Percentiles rank a stretch among this genome's conserved stretches.
phyloP scores from a whole-genome alignment of 768 basidiomycete genomes.

The Punctularia strigosozonata region DNA sequence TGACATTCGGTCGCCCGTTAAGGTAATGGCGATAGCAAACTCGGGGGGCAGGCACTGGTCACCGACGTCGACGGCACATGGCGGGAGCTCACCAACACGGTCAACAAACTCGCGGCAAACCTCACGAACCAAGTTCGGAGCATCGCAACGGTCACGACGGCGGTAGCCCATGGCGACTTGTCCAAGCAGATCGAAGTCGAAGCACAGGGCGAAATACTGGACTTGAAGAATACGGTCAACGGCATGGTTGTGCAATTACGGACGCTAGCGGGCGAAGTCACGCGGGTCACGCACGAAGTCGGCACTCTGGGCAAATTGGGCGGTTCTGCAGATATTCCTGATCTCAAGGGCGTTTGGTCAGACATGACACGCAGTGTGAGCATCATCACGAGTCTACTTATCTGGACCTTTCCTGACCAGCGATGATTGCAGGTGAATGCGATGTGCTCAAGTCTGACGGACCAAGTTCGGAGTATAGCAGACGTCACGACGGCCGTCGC shows the following conservation, averaged over 20 bases:
- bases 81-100: constrained; percentile 73
- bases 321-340: constrained; percentile 78
- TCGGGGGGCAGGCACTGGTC: constrained; percentile 81
- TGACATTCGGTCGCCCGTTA: constrained; percentile 17
- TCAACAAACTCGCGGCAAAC: constrained; percentile 74
- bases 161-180: constrained; percentile 81
- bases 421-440: constrained; percentile 43
- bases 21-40: constrained; percentile 31
- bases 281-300: constrained; percentile 75
- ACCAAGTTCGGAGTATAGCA: constrained; percentile 75
- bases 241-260: constrained; percentile 41
- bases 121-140: constrained; percentile 49
- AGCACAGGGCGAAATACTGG: constrained; percentile 80
- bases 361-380: constrained; percentile 67
- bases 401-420: constrained; percentile 7
- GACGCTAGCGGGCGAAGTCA: constrained; percentile 71
- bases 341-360: constrained; percentile 88
- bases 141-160: constrained; percentile 53
- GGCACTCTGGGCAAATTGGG: constrained; percentile 84
- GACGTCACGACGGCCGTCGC: constrained; percentile 85
- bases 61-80: constrained; percentile 87
- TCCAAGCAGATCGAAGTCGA: constrained; percentile 89
- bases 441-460: constrained; percentile 73
- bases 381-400: constrained; percentile 1
- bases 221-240: constrained; percentile 56